Base-by-base conservation (phyloP, 2,329 filamentous ascomycete species). In the Aspergillus cejpii region DNA sequence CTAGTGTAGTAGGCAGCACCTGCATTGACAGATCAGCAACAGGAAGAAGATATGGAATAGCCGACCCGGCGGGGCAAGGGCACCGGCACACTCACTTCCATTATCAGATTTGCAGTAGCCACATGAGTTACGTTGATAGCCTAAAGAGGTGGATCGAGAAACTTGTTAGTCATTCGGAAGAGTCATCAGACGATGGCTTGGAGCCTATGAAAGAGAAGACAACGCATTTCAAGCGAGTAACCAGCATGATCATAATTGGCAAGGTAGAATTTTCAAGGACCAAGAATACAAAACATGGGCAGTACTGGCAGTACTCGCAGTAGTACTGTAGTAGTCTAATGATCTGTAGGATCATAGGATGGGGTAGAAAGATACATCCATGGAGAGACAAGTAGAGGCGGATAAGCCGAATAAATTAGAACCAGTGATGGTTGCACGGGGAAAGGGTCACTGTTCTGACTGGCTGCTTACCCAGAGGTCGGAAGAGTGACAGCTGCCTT, bases 61-160 rank as follows among this genome's bases (percentile, higher is more conserved):
- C 8, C 23, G 23, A 24, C 23, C 4, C 5, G 4, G 23, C 8
- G 23, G 28, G 27, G 43, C 7, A 39, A 41, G 24, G 20, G 21
- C n/a, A n/a, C n/a, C n/a, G 39, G 48, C 24, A 50, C 51, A 70
- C 71, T 63, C 52, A 74, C 72, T 71, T 51, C 70, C 69, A 53
- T 65, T 52, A 17, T 63, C 59, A 36, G 64, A 69, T 58, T 73
- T 70, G 61, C 72, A 74, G 58, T 74, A 74, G 43, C 72, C 72
- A 55, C 72, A 74, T 11, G 63, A 64, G 48, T 69, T 72, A 40
- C 66, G 65, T 54, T 73, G 70, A 56, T 74, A 74, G 46, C 71
- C 70, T 73, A 54, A 14, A 48, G 11, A n/a, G 29, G 28, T 40
- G 43, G 39, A 28, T 28, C 26, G 26, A 28, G 11, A 12, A 5